Base-by-base conservation (phyloP, 2,329 filamentous ascomycete species). In the Cytospora paraplurivora region DNA sequence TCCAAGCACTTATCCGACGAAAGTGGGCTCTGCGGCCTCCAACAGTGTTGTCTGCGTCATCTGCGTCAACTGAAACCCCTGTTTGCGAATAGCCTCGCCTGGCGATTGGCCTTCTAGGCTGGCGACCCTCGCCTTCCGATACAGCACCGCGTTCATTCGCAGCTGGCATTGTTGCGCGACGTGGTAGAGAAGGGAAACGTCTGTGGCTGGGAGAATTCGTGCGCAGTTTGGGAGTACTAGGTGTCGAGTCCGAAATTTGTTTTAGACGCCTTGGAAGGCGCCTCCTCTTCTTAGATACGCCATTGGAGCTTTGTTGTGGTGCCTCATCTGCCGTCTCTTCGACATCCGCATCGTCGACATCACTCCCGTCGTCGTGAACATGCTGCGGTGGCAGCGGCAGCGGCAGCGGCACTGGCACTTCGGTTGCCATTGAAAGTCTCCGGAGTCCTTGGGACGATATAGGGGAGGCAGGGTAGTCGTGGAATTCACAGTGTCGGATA, bases 301-400 rank as follows among this genome's bases (percentile, higher is more conserved):
- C 71, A 59, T 80, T 78, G 15, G 77, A 72, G n/a, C 76, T 71
- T 19, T 78, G 77, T 35, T 52, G 51, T 32, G 59, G 47, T n/a
- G 82, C 83, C 72, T 97, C 93, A 59, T 93, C 92, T 0, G 88
- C 91, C 52, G 92, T 96, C 72, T 95, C 92, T 73, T 96, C 93
- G 1, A 89, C 91, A 73, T 95, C 92, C 0, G 90, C 88, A 71
- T 90, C 64, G 27, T 66, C 88, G 15, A 82, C 86, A 73, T 93
- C 91, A 73, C 87, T 91, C 21, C 85, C 87, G 66, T 82, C 83
- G 64, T 84, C 83, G 33, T 79, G 78, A 51, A 80, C 33, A 56
- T 63, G 57, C 32, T 51, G 54, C 76, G 10, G 73, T 74, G 64
- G 58, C 35, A 64, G 41, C 54, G 64, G 64, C 35, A 64, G 41